Base-by-base conservation (phyloP, 345 rosid genomes). In the Murraya koenigii region DNA sequence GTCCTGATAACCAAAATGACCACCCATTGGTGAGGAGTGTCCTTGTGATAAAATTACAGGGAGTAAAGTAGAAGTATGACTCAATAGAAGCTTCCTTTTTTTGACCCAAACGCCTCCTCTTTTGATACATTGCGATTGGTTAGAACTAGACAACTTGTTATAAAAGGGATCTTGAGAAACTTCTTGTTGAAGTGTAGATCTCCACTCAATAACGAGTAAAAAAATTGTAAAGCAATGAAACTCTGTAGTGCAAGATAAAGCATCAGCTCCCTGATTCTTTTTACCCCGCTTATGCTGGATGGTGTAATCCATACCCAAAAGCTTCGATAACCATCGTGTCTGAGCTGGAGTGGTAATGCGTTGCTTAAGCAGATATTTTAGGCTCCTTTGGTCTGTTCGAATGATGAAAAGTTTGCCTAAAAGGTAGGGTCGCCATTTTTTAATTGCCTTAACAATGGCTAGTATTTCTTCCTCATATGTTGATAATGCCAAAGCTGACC, bases 221-320 rank as follows among this genome's bases (percentile, higher is more conserved):
- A 5, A 49, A 11, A 49, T 11, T 3, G 56, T 0, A 3, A 49
- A 49, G 1, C 15, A 49, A 11, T 49, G 19, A 14, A 49, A 49
- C 3, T 49, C 2, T 11, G 14, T 11, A 15, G 15, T 2, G 0
- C 19, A 2, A 3, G 56, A 49, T 49, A 49, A 49, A 14, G 15
- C 14, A 11, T 49, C 20, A 15, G 35, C 19, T 49, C 15, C 15
- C 17, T 49, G 56, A 11, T 49, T 49, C 56, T 49, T 3, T 11
- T 3, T 15, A 3, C 15, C 56, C 2, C 56, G 4, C 19, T 86
- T 28, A 85, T 78, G 13, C 80, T 74, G 76, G 17, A 49, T 49
- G 5, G 14, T 49, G 56, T 49, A 49, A 2, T 49, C 56, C 0
- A 15, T 15, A 3, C 56, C 56, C 22, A 49, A 49, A 9, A 49